A percentile compares a stretch with the other conserved stretches of the same genome.
phyloP scores from a whole-genome alignment of 202 grass and related monocot species.

The Cymbopogon flexuosus region DNA sequence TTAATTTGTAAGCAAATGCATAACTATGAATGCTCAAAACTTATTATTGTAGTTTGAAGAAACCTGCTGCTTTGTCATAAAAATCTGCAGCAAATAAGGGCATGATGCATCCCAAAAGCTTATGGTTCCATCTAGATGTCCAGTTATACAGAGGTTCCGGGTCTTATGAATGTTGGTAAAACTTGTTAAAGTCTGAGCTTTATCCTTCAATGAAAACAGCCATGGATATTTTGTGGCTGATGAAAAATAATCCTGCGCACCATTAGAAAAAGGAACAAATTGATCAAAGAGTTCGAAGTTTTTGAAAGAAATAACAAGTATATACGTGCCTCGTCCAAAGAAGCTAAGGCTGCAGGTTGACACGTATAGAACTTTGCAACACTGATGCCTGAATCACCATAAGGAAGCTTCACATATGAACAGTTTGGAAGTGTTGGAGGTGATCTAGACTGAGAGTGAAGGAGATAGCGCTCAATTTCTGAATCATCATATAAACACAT shows the following conservation, averaged over 20 bases:
- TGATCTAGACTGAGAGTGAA: conserved; percentile 75
- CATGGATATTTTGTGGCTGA: conserved; percentile 55
- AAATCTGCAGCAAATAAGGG: conserved; percentile 64
- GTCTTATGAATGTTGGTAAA: conserved; percentile 53
- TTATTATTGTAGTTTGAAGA: conserved; percentile 20
- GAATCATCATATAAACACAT: conserved; percentile 85
- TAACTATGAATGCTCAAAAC: conserved; percentile 19
- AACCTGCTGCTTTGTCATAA: conserved; percentile 80
- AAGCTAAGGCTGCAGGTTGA: conserved; percentile 36
- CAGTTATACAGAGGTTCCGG: conserved; percentile 77
- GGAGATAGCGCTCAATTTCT: conserved; percentile 71
- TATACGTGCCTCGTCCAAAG: conserved; percentile 59
- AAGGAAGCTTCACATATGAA: conserved; percentile 60
- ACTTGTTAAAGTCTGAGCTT: conserved; percentile 44
- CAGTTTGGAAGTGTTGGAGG: conserved; percentile 59
- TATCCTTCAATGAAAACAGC: conserved; percentile 81
- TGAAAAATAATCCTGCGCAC: conserved; percentile 55
- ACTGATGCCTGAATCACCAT: conserved; percentile 64
- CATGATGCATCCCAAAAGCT: conserved; percentile 93
- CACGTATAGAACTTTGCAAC: conserved; percentile 59
- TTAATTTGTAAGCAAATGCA: conserved; percentile 22
- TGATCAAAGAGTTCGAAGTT: conserved; percentile 21
- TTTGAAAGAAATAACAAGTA: conserved; percentile 33
- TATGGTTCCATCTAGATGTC: conserved; percentile 85
- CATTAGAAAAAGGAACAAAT: conserved; percentile 17